Base-by-base conservation (phyloP, 2,329 filamentous ascomycete genomes). In the Exophiala sideris region DNA sequence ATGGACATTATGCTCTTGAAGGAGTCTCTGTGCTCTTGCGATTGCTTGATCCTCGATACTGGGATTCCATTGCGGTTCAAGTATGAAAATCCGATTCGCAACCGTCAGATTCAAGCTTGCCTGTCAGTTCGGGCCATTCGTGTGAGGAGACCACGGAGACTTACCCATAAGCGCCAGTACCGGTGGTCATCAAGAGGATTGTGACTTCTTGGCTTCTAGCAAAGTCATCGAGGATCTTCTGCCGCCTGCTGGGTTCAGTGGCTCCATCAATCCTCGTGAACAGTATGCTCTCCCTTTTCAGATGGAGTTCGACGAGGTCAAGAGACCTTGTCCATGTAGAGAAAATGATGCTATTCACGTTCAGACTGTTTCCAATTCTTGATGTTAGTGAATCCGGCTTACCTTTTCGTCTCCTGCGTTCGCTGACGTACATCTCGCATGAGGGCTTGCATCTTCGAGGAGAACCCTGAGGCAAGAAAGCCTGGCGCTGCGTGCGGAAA, bases 321-420 rank as follows among this genome's bases (percentile, higher is more conserved):
- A 78, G 62, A 0, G 73, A 76, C 0, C 68, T 62, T 0, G 71
- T 77, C 76, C 73, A 78, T 50, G 69, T 74, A 0, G 73, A 76
- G 40, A 78, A 78, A 45, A 77, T 68, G 24, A 77, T 74, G 39
- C 73, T 78, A 53, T 29, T 29, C 24, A 29, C 7, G 7, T 29
- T 5, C 7, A 29, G 24, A 8, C 7, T 8, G 7, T 5, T 29
- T 29, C 4, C 24, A 29, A 8, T 8, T 29, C 1, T 8, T 8
- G 2, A 8, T 29, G 2, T 5, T 29, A 5, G 1, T 5, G 24
- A 29, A 29, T 8, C 24, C 24, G 24, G 24, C 24, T 29, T 29
- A 29, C 24, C 24, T 29, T 29, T 29, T 29, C 5, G 24, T 29
- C 3, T 29, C 24, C 24, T 29, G 24, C 5, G 7, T 29, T 8